These are phyloP conservation scores for Cynara cardunculus DNA, from an alignment of 129 eudicot species.

Conservation along the genomic window DNA sequence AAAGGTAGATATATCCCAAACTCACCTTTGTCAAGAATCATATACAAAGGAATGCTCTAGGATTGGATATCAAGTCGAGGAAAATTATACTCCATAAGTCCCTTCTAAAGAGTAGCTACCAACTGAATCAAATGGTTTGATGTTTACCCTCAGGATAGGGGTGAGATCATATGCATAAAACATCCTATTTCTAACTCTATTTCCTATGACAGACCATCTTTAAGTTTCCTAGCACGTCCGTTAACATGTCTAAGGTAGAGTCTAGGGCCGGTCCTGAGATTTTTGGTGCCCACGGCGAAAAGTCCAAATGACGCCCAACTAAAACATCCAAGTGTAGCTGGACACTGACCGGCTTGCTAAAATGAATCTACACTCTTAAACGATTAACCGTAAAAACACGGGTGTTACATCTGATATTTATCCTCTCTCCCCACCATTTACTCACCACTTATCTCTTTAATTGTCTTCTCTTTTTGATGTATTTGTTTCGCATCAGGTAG, in stretches of 20 bases:
- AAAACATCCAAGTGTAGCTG: too few species aligned
- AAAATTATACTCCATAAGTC: background rate
- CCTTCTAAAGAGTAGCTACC: background rate
- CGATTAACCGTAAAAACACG: too few species aligned
- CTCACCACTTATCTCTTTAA: too few species aligned
- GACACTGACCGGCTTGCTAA: too few species aligned
- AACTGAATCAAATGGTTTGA: background rate
- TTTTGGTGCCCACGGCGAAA: too few species aligned
- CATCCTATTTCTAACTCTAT: background rate
- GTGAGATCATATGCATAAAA: background rate
- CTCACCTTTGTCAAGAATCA: background rate
- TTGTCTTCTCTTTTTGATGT: background rate
- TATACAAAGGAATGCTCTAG: background rate
- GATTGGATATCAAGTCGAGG: background rate
- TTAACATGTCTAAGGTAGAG: background rate
- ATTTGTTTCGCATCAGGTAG: too few species aligned
- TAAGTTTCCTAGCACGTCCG: background rate
- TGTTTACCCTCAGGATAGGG: background rate
- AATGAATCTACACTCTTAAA: too few species aligned
- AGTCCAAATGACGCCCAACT: too few species aligned
- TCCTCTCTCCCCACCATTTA: too few species aligned
- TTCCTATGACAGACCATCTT: background rate
- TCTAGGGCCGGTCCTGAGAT: too few species aligned
- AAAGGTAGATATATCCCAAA: background rate
- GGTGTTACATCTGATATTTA: too few species aligned